These are phyloP conservation scores for Conringia planisiliqua DNA, from an alignment of 345 rosid species.

Conservation along the genomic window DNA sequence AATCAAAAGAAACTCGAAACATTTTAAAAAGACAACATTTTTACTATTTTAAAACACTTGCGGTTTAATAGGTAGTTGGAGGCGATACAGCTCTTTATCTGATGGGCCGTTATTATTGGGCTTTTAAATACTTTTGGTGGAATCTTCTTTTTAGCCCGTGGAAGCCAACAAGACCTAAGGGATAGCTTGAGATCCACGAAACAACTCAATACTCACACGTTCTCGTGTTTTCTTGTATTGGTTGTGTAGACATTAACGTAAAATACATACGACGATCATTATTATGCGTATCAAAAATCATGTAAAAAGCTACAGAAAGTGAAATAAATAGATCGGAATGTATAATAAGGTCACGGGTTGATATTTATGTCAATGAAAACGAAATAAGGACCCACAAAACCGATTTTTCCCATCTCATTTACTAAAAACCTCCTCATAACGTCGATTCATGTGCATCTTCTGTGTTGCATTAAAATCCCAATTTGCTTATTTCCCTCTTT, in stretches of 20 bases:
- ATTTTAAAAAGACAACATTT: not conserved
- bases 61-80: not conserved
- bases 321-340: conserved; percentile 1
- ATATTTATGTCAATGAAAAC: conserved; percentile 20
- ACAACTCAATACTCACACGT: not conserved
- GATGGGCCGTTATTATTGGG: not conserved
- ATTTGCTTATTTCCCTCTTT: conserved; percentile 24
- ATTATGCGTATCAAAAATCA: not conserved
- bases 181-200: conserved; percentile 19
- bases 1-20: not conserved
- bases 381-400: conserved; percentile 24
- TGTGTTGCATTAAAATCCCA: conserved; percentile 30
- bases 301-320: not conserved
- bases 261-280: not conserved
- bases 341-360: conserved; percentile 21
- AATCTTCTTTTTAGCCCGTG: not conserved
- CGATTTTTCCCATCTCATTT: not conserved
- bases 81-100: not conserved
- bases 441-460: conserved; percentile 35
- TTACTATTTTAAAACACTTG: not conserved
- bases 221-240: not conserved
- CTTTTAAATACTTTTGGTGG: not conserved
- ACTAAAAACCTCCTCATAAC: conserved; percentile 4
- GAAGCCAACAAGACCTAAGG: not conserved
- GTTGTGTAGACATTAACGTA: not conserved